Evolutionary conservation across 129 eudicot genomes (phyloP).

Genomic region (Heracleum sosnowskyi): DNA sequence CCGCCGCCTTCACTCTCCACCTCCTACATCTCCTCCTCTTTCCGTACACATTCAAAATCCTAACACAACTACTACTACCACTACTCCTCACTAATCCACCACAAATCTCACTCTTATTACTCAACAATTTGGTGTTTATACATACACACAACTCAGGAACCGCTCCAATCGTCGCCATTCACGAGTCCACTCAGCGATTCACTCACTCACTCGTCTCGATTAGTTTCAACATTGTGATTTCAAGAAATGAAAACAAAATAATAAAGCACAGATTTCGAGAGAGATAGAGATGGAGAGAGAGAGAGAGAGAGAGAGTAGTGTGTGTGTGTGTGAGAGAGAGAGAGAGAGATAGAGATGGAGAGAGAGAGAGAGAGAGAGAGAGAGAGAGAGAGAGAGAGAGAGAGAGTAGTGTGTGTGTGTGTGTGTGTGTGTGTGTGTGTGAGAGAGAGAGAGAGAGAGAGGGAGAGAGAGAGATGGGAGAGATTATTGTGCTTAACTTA

Average conservation of each 20-base stretch:
- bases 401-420: not conserved
- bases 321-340: too few species aligned
- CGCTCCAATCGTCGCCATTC: not conserved
- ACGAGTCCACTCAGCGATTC: not conserved
- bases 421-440: too few species aligned
- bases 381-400: too few species aligned
- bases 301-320: not conserved
- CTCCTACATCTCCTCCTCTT: not conserved
- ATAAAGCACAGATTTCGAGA: not conserved
- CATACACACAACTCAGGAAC: not conserved
- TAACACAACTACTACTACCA: not conserved
- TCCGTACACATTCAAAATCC: conserved; percentile 3
- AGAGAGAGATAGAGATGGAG: too few species aligned
- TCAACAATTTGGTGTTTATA: not conserved
- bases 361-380: too few species aligned
- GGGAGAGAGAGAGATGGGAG: not conserved
- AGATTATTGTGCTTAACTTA: not conserved
- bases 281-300: not conserved
- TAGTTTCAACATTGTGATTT: not conserved
- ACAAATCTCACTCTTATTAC: not conserved
- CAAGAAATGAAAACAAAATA: not conserved
- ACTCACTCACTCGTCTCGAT: not conserved
- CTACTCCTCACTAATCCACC: not conserved
- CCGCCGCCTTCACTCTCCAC: not conserved
- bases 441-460: not conserved